Base-by-base conservation (phyloP, 768 basidiomycete genomes). In the Antrodiella citrinella region DNA sequence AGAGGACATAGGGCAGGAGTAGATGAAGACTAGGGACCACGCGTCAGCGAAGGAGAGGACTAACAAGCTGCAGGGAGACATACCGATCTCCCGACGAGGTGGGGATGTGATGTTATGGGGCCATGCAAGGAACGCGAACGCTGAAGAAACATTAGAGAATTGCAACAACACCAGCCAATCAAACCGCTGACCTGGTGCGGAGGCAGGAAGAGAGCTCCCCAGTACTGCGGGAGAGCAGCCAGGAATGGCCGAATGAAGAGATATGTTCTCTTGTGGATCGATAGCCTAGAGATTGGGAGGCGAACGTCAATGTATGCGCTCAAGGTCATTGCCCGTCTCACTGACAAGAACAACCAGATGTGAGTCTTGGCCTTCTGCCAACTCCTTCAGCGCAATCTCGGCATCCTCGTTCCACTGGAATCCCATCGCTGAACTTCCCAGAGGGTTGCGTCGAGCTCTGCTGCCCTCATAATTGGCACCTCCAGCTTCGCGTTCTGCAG, bases 1-100 rank as follows among this genome's bases (percentile, higher is more conserved):
- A 4, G 87, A 90, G 12, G 67, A 60, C 2, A 82, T 76, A 0
- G 94, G 94, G 64, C 94, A 98, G 18, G 86, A 87, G 67, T 97
- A 98, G 50, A 96, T 87, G 67, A 92, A 93, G 45, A 88, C 86
- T 91, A 54, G 4, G n/a, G 24, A 21, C 11, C 21, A n/a, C n/a
- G n/a, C n/a, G n/a, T n/a, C n/a, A n/a, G n/a, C n/a, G n/a, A n/a
- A n/a, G n/a, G n/a, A n/a, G n/a, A n/a, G n/a, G n/a, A n/a, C n/a
- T n/a, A n/a, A n/a, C n/a, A n/a, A n/a, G n/a, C n/a, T n/a, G n/a
- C n/a, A n/a, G n/a, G n/a, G n/a, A 3, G 2, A 60, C 78, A 54
- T 49, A 90, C 88, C 69, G 51, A 89, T 76, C 50, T 86, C 76
- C 23, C 82, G 76, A 24, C 68, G 69, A 1, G 69, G 61, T 15